A percentile compares a stretch with the other conserved stretches of the same genome.
phyloP scores from a whole-genome alignment of 2,329 filamentous ascomycete species.

The Phialophora macrospora region DNA sequence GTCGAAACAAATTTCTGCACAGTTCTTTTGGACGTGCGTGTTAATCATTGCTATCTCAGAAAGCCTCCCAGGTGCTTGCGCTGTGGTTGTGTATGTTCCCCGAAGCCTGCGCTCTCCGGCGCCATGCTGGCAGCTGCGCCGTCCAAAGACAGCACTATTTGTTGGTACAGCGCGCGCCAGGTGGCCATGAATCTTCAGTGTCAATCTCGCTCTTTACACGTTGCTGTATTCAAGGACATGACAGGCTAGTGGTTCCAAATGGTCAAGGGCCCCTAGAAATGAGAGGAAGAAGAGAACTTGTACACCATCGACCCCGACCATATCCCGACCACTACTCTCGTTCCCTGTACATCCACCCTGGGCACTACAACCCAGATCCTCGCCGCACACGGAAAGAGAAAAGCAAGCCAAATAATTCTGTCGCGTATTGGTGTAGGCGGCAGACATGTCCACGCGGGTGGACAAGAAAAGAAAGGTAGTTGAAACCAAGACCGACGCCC shows the following conservation, averaged over 20 bases:
- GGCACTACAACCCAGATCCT: conserved; percentile 1
- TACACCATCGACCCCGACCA: conserved; percentile 17
- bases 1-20: conserved; percentile 15
- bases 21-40: conserved; percentile 20
- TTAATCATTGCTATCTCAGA: conserved; percentile 24
- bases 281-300: conserved; percentile 29
- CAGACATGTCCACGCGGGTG: conserved; percentile 11
- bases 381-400: background rate
- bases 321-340: background rate
- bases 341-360: background rate
- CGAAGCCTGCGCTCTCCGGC: conserved; percentile 4
- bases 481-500: conserved; percentile 17
- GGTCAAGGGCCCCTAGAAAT: conserved; percentile 16
- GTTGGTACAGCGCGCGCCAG: conserved; percentile 12
- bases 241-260: conserved; percentile 12
- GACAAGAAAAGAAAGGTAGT: conserved; percentile 11
- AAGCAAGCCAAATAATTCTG: conserved; percentile 14
- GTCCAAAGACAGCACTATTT: conserved; percentile 1
- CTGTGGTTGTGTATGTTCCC: conserved; percentile 16
- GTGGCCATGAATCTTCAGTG: conserved; percentile 14
- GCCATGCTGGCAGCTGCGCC: conserved; percentile 1
- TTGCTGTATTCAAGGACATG: conserved; percentile 17
- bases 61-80: conserved; percentile 21
- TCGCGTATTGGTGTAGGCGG: conserved; percentile 13
- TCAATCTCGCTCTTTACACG: conserved; percentile 18